A percentile compares a stretch with the other conserved stretches of the same genome.
Conservation (phyloP, 495 filamentous ascomycete genomes). For the Xylaria castorea region DNA sequence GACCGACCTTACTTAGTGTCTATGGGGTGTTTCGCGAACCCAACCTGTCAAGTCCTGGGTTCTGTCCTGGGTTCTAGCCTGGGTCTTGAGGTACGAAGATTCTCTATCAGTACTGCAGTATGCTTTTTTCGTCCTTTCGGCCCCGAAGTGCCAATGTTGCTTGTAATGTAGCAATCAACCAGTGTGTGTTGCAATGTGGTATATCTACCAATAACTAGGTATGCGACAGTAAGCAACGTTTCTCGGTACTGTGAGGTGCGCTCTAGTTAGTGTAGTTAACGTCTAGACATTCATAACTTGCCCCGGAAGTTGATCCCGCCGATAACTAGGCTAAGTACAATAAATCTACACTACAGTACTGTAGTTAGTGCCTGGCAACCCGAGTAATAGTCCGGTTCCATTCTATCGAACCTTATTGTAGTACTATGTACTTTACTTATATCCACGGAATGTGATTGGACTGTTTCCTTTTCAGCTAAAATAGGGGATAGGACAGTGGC, state of each 20-base stretch:
- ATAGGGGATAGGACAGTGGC: constrained; percentile 12
- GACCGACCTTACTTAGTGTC: constrained; percentile 11
- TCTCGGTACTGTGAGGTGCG: neutral
- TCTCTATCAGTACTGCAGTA: no score
- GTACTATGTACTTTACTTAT: neutral
- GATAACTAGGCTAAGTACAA: no score
- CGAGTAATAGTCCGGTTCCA: neutral
- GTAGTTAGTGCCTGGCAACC: neutral
- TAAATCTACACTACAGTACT: neutral
- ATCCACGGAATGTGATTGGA: neutral
- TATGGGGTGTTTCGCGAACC: neutral
- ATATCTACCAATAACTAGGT: no score
- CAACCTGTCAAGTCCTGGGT: neutral
- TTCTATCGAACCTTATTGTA: constrained; percentile 2
- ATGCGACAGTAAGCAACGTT: neutral
- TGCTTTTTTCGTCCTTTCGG: neutral
- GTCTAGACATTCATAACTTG: neutral
- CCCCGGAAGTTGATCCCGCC: neutral
- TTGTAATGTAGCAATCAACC: constrained; percentile 1
- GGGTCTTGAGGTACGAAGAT: no score
- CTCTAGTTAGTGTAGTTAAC: no score
- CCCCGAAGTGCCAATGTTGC: constrained; percentile 8
- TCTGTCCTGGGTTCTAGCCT: neutral
- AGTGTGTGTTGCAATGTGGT: neutral
- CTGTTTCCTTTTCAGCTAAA: neutral